Percentiles rank a stretch among this genome's conserved stretches.
phyloP scores from a whole-genome alignment of 345 rosid genomes.

The Dimocarpus longan region DNA sequence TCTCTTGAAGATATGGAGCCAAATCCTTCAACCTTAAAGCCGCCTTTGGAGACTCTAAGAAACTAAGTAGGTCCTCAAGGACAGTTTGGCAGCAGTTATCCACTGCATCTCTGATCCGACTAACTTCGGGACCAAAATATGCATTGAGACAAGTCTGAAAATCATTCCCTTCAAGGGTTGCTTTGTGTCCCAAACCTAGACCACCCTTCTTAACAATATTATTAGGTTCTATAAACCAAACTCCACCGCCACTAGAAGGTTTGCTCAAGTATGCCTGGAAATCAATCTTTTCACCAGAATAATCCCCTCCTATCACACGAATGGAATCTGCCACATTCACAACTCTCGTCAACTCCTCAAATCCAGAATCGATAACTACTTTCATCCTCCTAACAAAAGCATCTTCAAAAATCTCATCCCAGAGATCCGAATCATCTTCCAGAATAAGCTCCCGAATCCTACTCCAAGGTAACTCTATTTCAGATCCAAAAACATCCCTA shows the following conservation, averaged over 20 bases:
- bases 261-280: slow-evolving; percentile 81
- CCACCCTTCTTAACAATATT: slow-evolving; percentile 48
- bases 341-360: slow-evolving; percentile 58
- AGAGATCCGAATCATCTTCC: slow-evolving; percentile 82
- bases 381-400: slow-evolving; percentile 93
- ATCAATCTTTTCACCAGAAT: slow-evolving; percentile 55
- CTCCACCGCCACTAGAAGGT: slow-evolving; percentile 87
- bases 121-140: slow-evolving; percentile 89
- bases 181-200: slow-evolving; percentile 46
- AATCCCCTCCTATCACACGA: slow-evolving; percentile 43
- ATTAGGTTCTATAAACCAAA: slow-evolving; percentile 91
- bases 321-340: slow-evolving; percentile 59
- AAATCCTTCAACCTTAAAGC: slow-evolving; percentile 76
- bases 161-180: slow-evolving; percentile 62
- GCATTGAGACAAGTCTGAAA: slow-evolving; percentile 77
- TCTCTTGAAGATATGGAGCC: slow-evolving; percentile 77
- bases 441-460: slow-evolving; percentile 89
- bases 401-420: slow-evolving; percentile 98
- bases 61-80: slow-evolving; percentile 82
- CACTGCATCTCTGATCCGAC: slow-evolving; percentile 81
- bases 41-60: slow-evolving; percentile 94
- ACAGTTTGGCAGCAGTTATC: slow-evolving; percentile 72
- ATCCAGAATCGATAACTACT: slow-evolving; percentile 62
- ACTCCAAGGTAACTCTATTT: slow-evolving; percentile 95
- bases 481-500: slow-evolving; percentile 88